A percentile compares a stretch with the other conserved stretches of the same genome.
Evolutionary conservation across 176 grass and related monocot genomes (phyloP).

Genomic region (Aegilops umbellulata): DNA sequence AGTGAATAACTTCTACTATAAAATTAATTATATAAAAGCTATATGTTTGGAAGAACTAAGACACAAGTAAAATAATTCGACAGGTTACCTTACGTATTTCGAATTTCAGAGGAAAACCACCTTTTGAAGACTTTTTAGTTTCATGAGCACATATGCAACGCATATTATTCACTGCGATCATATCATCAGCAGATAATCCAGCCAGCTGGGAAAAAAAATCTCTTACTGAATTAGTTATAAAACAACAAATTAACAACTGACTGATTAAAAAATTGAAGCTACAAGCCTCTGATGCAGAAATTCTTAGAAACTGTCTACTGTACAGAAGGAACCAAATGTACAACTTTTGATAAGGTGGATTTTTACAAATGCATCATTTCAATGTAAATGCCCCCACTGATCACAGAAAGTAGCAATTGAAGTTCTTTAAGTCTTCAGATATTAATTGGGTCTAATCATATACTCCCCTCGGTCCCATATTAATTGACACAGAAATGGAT

Average conservation of each 20-base stretch:
- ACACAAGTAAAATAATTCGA: background rate
- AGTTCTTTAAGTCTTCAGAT: background rate
- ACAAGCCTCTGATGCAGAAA: background rate
- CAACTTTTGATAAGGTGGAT: background rate
- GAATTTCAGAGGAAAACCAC: conserved; percentile 72
- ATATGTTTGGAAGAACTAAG: background rate
- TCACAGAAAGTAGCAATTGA: background rate
- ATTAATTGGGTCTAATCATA: background rate
- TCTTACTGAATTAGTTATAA: background rate
- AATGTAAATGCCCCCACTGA: background rate
- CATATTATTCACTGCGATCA: conserved; percentile 77
- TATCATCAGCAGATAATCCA: conserved; percentile 72
- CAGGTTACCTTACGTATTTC: conserved; percentile 65
- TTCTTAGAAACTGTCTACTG: background rate
- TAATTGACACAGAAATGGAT: too few relatives aligned
- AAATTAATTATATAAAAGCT: background rate
- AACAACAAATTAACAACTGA: background rate
- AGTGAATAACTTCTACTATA: background rate
- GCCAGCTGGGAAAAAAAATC: conserved; percentile 60
- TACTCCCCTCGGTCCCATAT: too few relatives aligned
- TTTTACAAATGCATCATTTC: conserved; percentile 12
- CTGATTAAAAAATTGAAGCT: background rate
- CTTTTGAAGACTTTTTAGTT: conserved; percentile 62
- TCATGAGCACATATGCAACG: conserved; percentile 51
- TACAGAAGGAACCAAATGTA: background rate